Evolutionary conservation across 345 rosid species (phyloP).

Genomic region (Geranium brycei): DNA sequence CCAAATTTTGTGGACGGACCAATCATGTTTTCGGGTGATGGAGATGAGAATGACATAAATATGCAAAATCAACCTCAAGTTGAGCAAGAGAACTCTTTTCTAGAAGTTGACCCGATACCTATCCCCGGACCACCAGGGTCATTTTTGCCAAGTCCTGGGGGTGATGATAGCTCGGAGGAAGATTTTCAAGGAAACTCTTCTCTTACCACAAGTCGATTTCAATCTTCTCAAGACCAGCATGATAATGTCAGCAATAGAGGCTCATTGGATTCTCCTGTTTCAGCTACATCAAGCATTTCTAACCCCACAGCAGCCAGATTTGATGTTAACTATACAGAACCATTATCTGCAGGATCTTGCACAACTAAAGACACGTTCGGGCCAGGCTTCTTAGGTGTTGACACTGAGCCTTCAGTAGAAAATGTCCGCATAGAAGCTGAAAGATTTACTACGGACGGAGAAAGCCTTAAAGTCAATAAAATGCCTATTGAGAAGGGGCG

Average conservation of each 20-base stretch:
- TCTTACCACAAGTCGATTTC: slow-evolving; percentile 58
- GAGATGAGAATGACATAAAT: slow-evolving; percentile 26
- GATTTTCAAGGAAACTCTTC: slow-evolving; percentile 93
- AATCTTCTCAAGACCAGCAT: slow-evolving; percentile 64
- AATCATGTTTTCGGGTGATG: slow-evolving; percentile 41
- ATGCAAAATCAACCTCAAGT: slow-evolving; percentile 19
- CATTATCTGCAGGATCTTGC: slow-evolving; percentile 24
- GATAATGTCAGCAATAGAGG: slow-evolving; percentile 48
- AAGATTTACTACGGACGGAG: slow-evolving; percentile 24
- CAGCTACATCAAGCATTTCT: slow-evolving; percentile 60
- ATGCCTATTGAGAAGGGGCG: slow-evolving; percentile 32
- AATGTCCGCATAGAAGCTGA: slow-evolving; percentile 9
- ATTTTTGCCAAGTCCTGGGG: slow-evolving; percentile 89
- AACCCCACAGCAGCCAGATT: slow-evolving; percentile 37
- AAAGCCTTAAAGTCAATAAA: slow-evolving; percentile 20
- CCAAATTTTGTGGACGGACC: slow-evolving; percentile 27
- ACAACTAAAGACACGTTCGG: slow-evolving; percentile 23
- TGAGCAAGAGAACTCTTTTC: slow-evolving; percentile 39
- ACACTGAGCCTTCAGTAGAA: slow-evolving; percentile 21
- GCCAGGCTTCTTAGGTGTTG: slow-evolving; percentile 19
- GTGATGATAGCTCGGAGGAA: slow-evolving; percentile 62
- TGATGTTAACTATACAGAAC: slow-evolving; percentile 23
- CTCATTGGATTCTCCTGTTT: slow-evolving; percentile 77
- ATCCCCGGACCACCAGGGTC: slow-evolving; percentile 99
- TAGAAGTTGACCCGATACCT: slow-evolving; percentile 83